Percentiles rank a stretch among this genome's conserved stretches.
Conservation (phyloP, 805 yeast species). For the Candida xyloterini region DNA sequence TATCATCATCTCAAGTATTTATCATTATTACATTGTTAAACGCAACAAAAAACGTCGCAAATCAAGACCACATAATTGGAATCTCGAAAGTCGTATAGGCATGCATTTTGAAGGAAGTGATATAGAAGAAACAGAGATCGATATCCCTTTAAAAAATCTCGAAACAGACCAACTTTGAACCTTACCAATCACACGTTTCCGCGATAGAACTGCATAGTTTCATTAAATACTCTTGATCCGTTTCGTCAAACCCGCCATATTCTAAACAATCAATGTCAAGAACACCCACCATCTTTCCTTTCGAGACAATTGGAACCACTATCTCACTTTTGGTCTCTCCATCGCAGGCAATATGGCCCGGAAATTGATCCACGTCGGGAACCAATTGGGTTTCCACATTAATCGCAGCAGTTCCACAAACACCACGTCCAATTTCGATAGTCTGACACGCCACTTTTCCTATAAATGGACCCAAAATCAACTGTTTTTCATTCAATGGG, state of each 20-base stretch:
- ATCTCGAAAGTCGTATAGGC: constrained; percentile 17
- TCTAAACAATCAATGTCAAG: constrained; percentile 80
- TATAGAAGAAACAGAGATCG: constrained; percentile 17
- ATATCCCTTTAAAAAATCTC: constrained; percentile 11
- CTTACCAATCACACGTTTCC: constrained; percentile 49
- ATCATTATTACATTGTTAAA: constrained; percentile 13
- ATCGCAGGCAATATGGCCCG: constrained; percentile 97
- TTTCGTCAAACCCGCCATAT: constrained; percentile 60
- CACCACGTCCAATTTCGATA: constrained; percentile 78
- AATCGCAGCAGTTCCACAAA: constrained; percentile 83
- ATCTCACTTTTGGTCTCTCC: constrained; percentile 92
- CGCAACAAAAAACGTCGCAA: constrained; percentile 10
- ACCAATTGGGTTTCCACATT: constrained; percentile 66
- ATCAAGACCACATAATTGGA: constrained; percentile 6
- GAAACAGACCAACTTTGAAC: background rate
- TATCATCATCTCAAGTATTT: constrained; percentile 19
- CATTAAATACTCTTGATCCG: constrained; percentile 61
- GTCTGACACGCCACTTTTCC: constrained; percentile 95
- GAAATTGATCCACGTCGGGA: constrained; percentile 69
- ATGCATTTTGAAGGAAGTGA: constrained; percentile 17
- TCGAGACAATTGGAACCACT: constrained; percentile 69
- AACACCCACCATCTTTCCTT: constrained; percentile 60
- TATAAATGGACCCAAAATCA: constrained; percentile 88
- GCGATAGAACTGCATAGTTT: constrained; percentile 51
- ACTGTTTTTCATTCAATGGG: constrained; percentile 35